Evolutionary conservation across 805 yeast species (phyloP), one percentile per base, ranked within the genome.

Genomic region (Starmerella asiatica): DNA sequence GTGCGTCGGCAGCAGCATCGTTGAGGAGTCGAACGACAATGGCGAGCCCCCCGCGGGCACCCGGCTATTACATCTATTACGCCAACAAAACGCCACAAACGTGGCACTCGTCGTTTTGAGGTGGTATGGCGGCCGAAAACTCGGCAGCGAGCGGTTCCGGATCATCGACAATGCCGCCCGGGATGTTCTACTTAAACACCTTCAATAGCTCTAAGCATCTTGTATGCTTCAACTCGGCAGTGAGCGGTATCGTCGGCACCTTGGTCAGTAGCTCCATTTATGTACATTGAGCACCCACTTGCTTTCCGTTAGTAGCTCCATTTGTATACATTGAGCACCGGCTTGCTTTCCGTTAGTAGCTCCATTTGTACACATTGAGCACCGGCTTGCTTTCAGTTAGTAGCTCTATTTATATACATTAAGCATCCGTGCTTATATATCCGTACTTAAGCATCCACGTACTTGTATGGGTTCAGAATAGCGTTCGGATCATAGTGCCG

Each of bases 391-490:
- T n/a, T n/a, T n/a, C n/a, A n/a, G n/a, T n/a, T n/a, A n/a, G n/a
- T n/a, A n/a, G n/a, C n/a, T n/a, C n/a, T n/a, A n/a, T n/a, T n/a
- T n/a, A n/a, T n/a, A n/a, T n/a, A n/a, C n/a, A n/a, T n/a, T n/a
- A n/a, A n/a, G n/a, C n/a, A n/a, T n/a, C n/a, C n/a, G n/a, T n/a
- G n/a, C n/a, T n/a, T n/a, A n/a, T 4, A n/a, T n/a, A n/a, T n/a
- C n/a, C n/a, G n/a, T n/a, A n/a, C n/a, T 26, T 33, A 36, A 8
- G 43, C 46, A 18, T 40, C 42, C 4, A 44, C 39, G 21, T 44
- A 91, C 60, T 88, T 88, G 67, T 88, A 91, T 20, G 98, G 98
- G 59, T 91, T 91, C 70, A 91, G 61, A 54, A 91, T 91, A 18
- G 77, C 80, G 40, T 83, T 79, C 48, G 96, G 96, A 65, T 91